phyloP scores from a whole-genome alignment of 352 stramenopile genomes.

The Phytophthora palmivora region DNA sequence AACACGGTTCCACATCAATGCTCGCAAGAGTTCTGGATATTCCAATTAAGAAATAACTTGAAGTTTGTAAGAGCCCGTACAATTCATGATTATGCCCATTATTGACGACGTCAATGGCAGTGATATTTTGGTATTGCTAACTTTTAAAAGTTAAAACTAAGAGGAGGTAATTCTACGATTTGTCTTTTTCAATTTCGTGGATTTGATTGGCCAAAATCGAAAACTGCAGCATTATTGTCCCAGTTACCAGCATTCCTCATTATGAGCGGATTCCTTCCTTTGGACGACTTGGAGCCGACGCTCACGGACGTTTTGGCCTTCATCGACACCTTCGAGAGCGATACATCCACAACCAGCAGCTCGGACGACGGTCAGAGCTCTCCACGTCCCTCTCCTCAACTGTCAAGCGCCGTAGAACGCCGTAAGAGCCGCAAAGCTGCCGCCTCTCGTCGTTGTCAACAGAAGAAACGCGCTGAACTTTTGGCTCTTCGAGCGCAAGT shows the following conservation, averaged over 20 bases:
- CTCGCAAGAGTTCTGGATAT: too few relatives aligned
- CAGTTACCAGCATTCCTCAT: conserved; percentile 10
- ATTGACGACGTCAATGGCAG: too few relatives aligned
- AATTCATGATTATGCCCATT: too few relatives aligned
- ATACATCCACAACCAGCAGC: conserved; percentile 16
- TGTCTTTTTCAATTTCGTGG: too few relatives aligned
- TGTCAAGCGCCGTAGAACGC: conserved; percentile 8
- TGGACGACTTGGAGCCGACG: conserved; percentile 37
- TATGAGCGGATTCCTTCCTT: conserved; percentile 25
- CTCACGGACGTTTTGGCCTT: too few relatives aligned
- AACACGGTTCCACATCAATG: too few relatives aligned
- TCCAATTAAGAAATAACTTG: too few relatives aligned
- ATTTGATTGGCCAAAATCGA: too few relatives aligned
- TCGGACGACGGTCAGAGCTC: conserved; percentile 11
- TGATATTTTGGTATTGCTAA: too few relatives aligned
- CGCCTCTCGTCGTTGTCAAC: conserved; percentile 29
- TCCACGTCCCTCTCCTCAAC: background rate
- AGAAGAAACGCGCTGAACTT: conserved; percentile 34
- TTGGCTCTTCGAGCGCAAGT: conserved; percentile 27
- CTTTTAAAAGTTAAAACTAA: too few relatives aligned
- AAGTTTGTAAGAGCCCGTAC: too few relatives aligned
- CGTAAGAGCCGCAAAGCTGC: conserved; percentile 36
- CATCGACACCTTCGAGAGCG: conserved; percentile 34
- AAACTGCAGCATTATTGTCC: background rate
- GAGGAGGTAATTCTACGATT: too few relatives aligned